Evolutionary conservation across 305 asterid species (phyloP).

Genomic region (Fraxinus greggii): DNA sequence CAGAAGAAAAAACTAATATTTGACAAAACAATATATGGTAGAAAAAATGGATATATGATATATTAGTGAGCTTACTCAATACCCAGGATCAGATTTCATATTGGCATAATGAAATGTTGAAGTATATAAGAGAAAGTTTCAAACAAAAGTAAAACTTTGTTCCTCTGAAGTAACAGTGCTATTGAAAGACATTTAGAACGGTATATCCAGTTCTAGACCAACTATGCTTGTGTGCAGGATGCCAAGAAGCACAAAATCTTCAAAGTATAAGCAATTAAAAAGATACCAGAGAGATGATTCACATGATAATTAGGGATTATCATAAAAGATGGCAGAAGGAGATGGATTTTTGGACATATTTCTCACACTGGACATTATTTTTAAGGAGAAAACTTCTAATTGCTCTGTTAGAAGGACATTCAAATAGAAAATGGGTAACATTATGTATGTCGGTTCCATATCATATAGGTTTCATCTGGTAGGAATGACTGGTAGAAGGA

Average conservation of each 20-base stretch:
- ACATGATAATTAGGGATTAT: not conserved
- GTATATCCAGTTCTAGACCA: not conserved
- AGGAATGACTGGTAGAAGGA: not conserved
- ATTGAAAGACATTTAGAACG: not conserved
- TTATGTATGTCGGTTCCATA: not conserved
- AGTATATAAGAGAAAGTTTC: not conserved
- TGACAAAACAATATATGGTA: not conserved
- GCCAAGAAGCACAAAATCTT: not conserved
- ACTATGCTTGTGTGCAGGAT: not conserved
- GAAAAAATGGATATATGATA: not conserved
- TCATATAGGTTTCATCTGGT: not conserved
- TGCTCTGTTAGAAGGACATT: not conserved
- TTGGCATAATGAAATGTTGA: not conserved
- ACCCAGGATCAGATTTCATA: not conserved
- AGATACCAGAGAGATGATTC: not conserved
- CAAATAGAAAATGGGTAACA: not conserved
- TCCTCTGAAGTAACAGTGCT: not conserved
- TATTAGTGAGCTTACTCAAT: not conserved
- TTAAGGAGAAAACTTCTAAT: not conserved
- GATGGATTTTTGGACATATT: not conserved
- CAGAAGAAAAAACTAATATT: not conserved
- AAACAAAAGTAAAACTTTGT: not conserved
- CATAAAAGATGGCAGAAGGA: not conserved
- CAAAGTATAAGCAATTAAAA: not conserved
- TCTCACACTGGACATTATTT: not conserved